Conservation (phyloP, 2,329 filamentous ascomycete genomes). For the Dichotomopilus funicola region DNA sequence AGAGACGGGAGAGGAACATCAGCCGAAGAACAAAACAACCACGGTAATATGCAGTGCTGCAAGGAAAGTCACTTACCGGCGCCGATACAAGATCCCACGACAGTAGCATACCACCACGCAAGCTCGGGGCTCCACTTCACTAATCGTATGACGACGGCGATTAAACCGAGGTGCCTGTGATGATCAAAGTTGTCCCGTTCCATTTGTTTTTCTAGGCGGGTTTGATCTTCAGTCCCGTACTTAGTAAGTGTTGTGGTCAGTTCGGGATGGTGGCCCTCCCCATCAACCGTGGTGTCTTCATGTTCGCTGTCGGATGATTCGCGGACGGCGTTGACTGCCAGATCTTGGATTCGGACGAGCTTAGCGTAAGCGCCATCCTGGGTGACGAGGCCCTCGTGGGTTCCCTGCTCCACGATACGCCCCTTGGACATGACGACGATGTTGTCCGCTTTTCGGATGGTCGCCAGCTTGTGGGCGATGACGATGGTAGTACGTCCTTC, state of each 20-base stretch:
- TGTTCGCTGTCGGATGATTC: constrained; percentile 7
- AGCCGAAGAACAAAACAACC: not conserved
- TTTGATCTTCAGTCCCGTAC: constrained; percentile 17
- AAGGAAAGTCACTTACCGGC: constrained; percentile 25
- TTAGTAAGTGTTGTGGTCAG: constrained; percentile 20
- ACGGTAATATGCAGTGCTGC: not conserved
- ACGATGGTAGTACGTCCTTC: constrained; percentile 57
- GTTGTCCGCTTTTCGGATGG: constrained; percentile 38
- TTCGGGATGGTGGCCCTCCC: constrained; percentile 6
- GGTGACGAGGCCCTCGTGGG: constrained; percentile 25
- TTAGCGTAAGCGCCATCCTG: constrained; percentile 24
- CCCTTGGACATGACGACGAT: constrained; percentile 35
- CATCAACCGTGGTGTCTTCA: not conserved
- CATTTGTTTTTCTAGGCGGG: constrained; percentile 13
- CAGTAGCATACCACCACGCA: constrained; percentile 14
- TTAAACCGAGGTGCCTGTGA: constrained; percentile 16
- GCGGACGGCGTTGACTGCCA: constrained; percentile 11
- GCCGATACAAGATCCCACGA: constrained; percentile 25
- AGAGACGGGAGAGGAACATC: not conserved
- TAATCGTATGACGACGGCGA: constrained; percentile 13
- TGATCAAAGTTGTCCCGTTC: constrained; percentile 20
- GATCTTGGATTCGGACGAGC: constrained; percentile 19
- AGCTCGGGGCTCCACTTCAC: constrained; percentile 15
- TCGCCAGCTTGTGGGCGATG: constrained; percentile 57
- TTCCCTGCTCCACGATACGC: constrained; percentile 29